Conservation (phyloP, 345 rosid genomes). For the Erysimum cheiranthoides region DNA sequence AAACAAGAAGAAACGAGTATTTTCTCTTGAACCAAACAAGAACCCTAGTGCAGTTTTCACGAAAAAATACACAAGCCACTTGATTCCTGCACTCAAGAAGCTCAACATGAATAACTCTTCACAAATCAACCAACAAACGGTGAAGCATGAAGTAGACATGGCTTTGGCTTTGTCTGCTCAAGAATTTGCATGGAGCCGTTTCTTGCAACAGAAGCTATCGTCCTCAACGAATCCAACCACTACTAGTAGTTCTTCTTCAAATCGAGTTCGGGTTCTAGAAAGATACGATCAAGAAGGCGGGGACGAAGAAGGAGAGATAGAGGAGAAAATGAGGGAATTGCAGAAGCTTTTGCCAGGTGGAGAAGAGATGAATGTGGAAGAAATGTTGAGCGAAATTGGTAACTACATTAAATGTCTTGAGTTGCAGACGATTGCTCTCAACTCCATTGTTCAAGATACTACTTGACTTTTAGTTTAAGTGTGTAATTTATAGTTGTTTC, state of each 20-base stretch:
- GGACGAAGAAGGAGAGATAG: constrained; percentile 37
- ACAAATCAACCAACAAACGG: constrained; percentile 32
- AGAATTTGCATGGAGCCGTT: constrained; percentile 57
- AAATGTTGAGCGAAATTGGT: constrained; percentile 51
- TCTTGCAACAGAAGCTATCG: constrained; percentile 45
- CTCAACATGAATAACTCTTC: constrained; percentile 39
- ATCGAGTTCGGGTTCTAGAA: neutral
- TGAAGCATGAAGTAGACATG: constrained; percentile 57
- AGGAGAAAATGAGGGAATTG: constrained; percentile 39
- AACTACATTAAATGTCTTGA: constrained; percentile 56
- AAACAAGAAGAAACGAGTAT: constrained; percentile 45
- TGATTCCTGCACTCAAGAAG: constrained; percentile 51
- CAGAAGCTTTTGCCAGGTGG: constrained; percentile 54
- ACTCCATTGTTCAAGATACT: constrained; percentile 44
- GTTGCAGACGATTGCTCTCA: constrained; percentile 52
- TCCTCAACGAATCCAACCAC: constrained; percentile 33
- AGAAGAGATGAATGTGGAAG: constrained; percentile 49
- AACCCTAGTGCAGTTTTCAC: constrained; percentile 35
- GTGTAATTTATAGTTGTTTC: constrained; percentile 32
- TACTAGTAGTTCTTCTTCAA: constrained; percentile 28
- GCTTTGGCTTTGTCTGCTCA: constrained; percentile 55
- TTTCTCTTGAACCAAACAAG: constrained; percentile 46
- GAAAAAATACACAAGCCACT: constrained; percentile 49
- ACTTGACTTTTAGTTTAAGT: constrained; percentile 40
- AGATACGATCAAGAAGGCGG: constrained; percentile 22